phyloP scores from a whole-genome alignment of 1,284 basidiomycete species.

The Moesziomyces sp. region DNA sequence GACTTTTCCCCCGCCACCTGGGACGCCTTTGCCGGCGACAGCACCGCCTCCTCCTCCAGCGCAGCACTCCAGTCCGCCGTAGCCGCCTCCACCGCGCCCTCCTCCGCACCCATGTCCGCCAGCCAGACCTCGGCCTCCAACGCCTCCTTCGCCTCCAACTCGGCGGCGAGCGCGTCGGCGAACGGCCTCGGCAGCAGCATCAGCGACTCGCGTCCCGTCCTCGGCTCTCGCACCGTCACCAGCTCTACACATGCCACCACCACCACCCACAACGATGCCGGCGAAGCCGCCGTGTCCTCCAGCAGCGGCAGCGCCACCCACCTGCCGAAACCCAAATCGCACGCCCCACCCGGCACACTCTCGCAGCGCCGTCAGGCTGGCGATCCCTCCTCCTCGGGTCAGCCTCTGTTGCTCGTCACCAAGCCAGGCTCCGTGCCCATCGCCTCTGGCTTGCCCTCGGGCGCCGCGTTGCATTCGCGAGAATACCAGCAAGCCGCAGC shows the following conservation, averaged over 20 bases:
- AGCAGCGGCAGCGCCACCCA: constrained; percentile 37
- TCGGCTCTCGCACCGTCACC: constrained; percentile 33
- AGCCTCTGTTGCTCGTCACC: constrained; percentile 42
- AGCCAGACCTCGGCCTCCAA: constrained; percentile 32
- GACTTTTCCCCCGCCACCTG: constrained; percentile 31
- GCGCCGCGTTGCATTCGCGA: constrained; percentile 17
- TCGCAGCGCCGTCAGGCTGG: constrained; percentile 28
- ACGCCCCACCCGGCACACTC: constrained; percentile 17
- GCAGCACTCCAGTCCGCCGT: constrained; percentile 18
- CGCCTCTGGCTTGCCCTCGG: constrained; percentile 34
- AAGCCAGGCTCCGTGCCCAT: constrained; percentile 43
- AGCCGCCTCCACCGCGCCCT: constrained; percentile 13
- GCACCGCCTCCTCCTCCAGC: constrained; percentile 30
- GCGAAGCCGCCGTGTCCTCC: constrained; percentile 24
- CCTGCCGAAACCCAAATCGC: constrained; percentile 11
- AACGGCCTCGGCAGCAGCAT: constrained; percentile 10
- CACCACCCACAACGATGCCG: constrained; percentile 24
- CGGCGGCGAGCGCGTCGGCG: not conserved
- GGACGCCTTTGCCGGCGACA: constrained; percentile 17
- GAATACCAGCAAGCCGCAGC: constrained; percentile 41
- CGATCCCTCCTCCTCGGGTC: constrained; percentile 5
- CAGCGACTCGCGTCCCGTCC: constrained; percentile 24
- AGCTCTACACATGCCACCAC: constrained; percentile 38
- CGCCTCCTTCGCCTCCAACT: constrained; percentile 20
- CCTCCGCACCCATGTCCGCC: constrained; percentile 38